Conservation (phyloP, 1,284 basidiomycete genomes). For the Bjerkandera adusta region DNA sequence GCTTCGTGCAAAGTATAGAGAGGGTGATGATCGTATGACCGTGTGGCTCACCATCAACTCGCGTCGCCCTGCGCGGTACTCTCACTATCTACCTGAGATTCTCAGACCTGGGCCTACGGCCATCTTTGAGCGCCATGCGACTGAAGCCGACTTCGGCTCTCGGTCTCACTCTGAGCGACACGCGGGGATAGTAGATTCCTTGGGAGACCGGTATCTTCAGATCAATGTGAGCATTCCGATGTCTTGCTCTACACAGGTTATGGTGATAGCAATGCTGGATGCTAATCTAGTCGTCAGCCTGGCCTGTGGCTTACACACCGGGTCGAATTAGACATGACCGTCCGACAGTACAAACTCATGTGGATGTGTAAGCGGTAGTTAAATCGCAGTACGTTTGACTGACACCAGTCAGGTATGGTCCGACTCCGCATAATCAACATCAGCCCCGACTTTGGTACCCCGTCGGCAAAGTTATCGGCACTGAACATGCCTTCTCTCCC, state of each 20-base stretch:
- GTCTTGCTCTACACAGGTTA: not conserved
- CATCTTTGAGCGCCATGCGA: conserved; percentile 8
- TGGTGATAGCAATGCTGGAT: too few species aligned
- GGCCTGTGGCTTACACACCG: conserved; percentile 8
- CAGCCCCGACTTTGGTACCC: conserved; percentile 8
- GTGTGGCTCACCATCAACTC: not conserved
- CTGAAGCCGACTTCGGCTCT: conserved; percentile 9
- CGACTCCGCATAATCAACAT: conserved; percentile 7
- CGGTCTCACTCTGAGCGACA: not conserved
- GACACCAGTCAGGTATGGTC: conserved; percentile 11
- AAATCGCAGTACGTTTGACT: not conserved
- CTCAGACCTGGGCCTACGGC: not conserved
- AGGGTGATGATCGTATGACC: conserved; percentile 1
- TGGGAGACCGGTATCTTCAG: not conserved
- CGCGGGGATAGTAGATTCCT: conserved; percentile 1
- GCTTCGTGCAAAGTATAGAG: conserved; percentile 3
- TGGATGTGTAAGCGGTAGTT: conserved; percentile 15
- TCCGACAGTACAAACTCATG: conserved; percentile 13
- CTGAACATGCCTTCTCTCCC: not conserved
- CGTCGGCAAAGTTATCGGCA: not conserved
- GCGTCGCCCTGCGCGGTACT: conserved; percentile 6
- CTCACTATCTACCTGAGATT: not conserved
- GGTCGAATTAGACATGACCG: conserved; percentile 5
- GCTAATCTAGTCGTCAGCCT: not conserved
- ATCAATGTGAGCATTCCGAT: conserved; percentile 2